Evolutionary conservation across 441 rosid genomes (phyloP), one percentile per base, ranked within the genome.

Genomic region (Corymbia calophylla): DNA sequence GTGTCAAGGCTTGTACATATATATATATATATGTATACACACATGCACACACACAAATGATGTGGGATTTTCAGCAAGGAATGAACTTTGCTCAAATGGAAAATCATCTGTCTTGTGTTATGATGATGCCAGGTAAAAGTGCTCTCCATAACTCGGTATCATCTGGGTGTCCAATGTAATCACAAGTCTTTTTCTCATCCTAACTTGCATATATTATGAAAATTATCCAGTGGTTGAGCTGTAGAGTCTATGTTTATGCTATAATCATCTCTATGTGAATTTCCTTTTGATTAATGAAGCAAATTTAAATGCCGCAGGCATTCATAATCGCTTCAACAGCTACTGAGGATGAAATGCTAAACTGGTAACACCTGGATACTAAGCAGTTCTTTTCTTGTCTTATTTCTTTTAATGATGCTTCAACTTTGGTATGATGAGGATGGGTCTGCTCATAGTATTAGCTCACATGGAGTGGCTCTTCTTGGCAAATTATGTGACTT

Each of bases 291-390:
- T 27, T 70, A 5, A 64, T 49, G 44, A 31, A 53, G 84, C 49
- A 62, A 90, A 86, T 89, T 55, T 88, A 77, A 86, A 7, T 56
- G 48, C 92, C 92, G 92, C 94, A 95, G 97, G 97, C 97, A 62
- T 96, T 96, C 90, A 94, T 96, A 88, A 95, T 96, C 84, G 97
- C 97, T 87, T 96, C 97, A 51, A 96, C 97, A 73, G 94, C 94
- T 90, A 96, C 96, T 23, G 94, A 94, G 81, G 96, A 95, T 82
- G 97, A 96, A 93, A 96, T 96, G 97, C 90, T 92, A 86, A 94
- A 93, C 90, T 96, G 97, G 97, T 96, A 94, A 92, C 51, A 58
- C 88, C 82, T 87, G 21, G 86, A 90, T 89, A 51, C 64, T 27
- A 31, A 39, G 9, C 48, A 89, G 47, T 56, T 55, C 49, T 92